Percentiles rank a stretch among this genome's conserved stretches.
phyloP scores from a whole-genome alignment of 2,329 filamentous ascomycete genomes.

The Phialocephala sp. region DNA sequence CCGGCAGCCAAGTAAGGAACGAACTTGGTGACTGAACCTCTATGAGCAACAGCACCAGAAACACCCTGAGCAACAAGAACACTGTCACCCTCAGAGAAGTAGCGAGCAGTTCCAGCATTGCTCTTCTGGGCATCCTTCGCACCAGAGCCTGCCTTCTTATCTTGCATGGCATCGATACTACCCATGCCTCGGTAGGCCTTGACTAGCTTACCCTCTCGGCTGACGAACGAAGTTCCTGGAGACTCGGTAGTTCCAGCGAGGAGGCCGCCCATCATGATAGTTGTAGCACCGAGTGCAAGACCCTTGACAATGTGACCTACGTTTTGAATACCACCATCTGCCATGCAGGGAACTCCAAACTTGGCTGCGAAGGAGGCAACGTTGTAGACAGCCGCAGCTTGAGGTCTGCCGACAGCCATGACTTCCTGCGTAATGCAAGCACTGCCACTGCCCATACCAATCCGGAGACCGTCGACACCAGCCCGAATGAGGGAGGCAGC shows the following conservation, averaged over 20 bases:
- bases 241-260: constrained; percentile 97
- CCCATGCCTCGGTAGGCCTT: constrained; percentile 99
- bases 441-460: constrained; percentile 97
- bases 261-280: constrained; percentile 99
- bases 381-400: constrained; percentile 90
- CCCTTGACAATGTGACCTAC: constrained; percentile 99
- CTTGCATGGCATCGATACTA: constrained; percentile 98
- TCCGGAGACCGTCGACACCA: constrained; percentile 93
- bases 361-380: constrained; percentile 88
- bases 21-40: constrained; percentile 90
- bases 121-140: constrained; percentile 73
- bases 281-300: constrained; percentile 89
- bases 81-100: constrained; percentile 96
- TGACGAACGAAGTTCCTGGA: constrained; percentile 95
- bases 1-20: constrained; percentile 94
- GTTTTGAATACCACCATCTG: constrained; percentile 97
- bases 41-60: constrained; percentile 81
- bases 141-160: constrained; percentile 92
- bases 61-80: constrained; percentile 97
- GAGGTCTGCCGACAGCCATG: constrained; percentile 97
- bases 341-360: constrained; percentile 97
- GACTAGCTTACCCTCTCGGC: constrained; percentile 94
- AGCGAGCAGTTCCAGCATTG: constrained; percentile 95
- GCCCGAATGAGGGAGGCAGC: constrained; percentile 90
- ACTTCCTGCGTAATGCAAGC: constrained; percentile 99